Evolutionary conservation across 148 eudicot genomes (phyloP).

Genomic region (Camellia japonica): DNA sequence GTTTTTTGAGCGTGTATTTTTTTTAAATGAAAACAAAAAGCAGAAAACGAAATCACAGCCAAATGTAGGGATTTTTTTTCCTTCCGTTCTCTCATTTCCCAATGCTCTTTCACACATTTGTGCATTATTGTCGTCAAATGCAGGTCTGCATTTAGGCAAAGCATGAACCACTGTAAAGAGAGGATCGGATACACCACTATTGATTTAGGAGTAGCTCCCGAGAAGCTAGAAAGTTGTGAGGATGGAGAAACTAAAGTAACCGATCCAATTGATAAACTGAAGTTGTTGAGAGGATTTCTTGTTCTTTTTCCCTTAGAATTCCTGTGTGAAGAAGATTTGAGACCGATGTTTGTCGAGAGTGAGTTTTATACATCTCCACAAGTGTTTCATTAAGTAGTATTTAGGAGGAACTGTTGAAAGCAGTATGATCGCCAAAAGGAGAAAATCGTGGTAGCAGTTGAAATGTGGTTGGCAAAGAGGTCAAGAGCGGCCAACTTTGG

Average conservation of each 20-base stretch:
- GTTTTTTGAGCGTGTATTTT: too few relatives aligned
- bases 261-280: constrained; percentile 52
- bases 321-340: constrained; percentile 81
- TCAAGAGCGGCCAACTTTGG: too few relatives aligned
- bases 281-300: constrained; percentile 58
- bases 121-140: not conserved
- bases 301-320: constrained; percentile 82
- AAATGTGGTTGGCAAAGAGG: too few relatives aligned
- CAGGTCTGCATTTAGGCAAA: constrained; percentile 68
- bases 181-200: constrained; percentile 69
- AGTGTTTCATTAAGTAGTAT: constrained; percentile 53
- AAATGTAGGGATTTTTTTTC: not conserved
- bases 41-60: not conserved
- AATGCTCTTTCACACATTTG: not conserved
- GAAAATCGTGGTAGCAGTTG: too few relatives aligned
- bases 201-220: constrained; percentile 88
- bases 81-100: not conserved
- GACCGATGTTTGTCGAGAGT: constrained; percentile 79
- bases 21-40: not conserved
- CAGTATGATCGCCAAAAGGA: too few relatives aligned
- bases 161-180: constrained; percentile 60
- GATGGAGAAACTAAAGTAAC: constrained; percentile 33
- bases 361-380: constrained; percentile 80
- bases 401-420: not conserved
- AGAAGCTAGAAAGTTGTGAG: constrained; percentile 33